Base-by-base conservation (phyloP, 371 early-diverging fungal genomes). In the Apophysomyces trapeziformis region DNA sequence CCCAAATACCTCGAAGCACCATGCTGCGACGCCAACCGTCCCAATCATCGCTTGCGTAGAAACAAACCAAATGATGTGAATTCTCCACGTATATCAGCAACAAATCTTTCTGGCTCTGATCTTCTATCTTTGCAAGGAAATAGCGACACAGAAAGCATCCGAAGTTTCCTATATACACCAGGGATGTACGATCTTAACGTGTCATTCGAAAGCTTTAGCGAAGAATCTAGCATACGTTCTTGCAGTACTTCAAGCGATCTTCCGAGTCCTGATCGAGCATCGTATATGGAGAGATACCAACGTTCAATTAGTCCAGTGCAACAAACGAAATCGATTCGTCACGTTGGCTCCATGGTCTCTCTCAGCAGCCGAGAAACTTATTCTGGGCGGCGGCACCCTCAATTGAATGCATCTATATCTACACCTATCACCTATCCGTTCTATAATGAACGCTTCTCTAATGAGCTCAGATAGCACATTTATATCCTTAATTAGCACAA, bases 1-100 rank as follows among this genome's bases (percentile, higher is more conserved):
- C 74, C 74, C 0, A 63, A 60, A 9, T 21, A 41, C 13, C 50
- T 70, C 7, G 63, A 57, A 50, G 54, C 54, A 18, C 54, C 54
- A 16, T 50, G 54, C 21, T 26, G 7, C 4, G 9, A 21, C 9
- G 7, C 0, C 1, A 50, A 50, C 11, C 54, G 54, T 50, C 8
- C 54, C 1, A 50, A 21, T 21, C 5, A 21, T 26, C 54, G 21
- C 16, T 26, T 50, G 21, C 54, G 35, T 26, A 50, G 21, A 7
- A 26, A 50, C 16, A 18, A 9, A 18, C 21, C 16, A 21, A 21
- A n/a, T 11, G 54, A 50, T 50, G 0, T 50, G 9, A n/a, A 21
- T 0, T 4, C 32, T 9, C 21, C 54, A 18, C 54, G 54, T 5
- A 21, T 50, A 9, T 50, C 54, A 50, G 54, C 54, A 50, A 50